These are phyloP conservation scores for Pelargonium nanum DNA, from an alignment of 345 rosid genomes.

Conservation along the genomic window DNA sequence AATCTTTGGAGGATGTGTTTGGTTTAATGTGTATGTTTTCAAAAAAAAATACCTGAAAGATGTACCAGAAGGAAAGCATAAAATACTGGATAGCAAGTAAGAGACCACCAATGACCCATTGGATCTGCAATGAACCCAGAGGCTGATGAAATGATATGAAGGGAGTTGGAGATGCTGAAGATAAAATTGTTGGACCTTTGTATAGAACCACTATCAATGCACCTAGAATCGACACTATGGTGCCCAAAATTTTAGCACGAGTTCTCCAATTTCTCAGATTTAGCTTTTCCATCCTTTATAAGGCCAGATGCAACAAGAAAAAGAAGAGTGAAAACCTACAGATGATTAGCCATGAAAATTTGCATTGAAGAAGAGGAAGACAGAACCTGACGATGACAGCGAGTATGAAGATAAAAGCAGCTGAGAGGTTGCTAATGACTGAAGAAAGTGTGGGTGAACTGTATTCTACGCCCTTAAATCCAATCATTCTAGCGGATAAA, in stretches of 20 bases:
- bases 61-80: conserved; percentile 15
- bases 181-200: conserved; percentile 19
- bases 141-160: background rate
- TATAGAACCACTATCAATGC: conserved; percentile 25
- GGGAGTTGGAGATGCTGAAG: background rate
- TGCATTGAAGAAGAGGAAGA: background rate
- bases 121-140: conserved; percentile 7
- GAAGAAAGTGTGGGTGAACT: conserved; percentile 41
- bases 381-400: background rate
- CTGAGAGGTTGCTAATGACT: conserved; percentile 35
- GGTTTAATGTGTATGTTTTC: background rate
- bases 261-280: conserved; percentile 12
- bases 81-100: conserved; percentile 17
- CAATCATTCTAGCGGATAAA: conserved; percentile 7
- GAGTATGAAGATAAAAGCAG: conserved; percentile 30
- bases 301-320: background rate
- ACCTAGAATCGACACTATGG: conserved; percentile 24
- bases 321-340: background rate
- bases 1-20: background rate
- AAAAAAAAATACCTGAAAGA: conserved; percentile 18
- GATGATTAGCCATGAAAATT: background rate
- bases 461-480: conserved; percentile 25
- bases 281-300: conserved; percentile 30
- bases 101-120: conserved; percentile 27
- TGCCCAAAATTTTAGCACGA: conserved; percentile 20